Percentiles rank a stretch among this genome's conserved stretches.
phyloP scores from a whole-genome alignment of 306 rosid genomes.

The Vicia villosa region DNA sequence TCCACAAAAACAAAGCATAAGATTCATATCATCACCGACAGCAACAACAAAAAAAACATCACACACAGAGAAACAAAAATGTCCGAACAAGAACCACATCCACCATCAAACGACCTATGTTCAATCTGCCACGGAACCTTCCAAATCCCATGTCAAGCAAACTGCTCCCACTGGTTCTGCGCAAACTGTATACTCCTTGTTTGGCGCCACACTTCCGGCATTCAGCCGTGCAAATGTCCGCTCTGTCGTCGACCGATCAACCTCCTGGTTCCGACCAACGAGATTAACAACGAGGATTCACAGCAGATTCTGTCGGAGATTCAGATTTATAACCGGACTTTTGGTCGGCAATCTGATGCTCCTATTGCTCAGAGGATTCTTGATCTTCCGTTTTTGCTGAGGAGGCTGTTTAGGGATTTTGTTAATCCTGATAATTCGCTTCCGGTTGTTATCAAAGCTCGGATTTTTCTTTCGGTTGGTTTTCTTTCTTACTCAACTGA shows the following conservation, averaged over 20 bases:
- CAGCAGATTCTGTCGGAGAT: conserved; percentile 46
- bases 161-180: conserved; percentile 98
- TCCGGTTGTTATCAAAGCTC: conserved; percentile 81
- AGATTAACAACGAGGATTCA: conserved; percentile 41
- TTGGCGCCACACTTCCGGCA: conserved; percentile 65
- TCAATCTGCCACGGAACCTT: conserved; percentile 77
- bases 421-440: conserved; percentile 75
- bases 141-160: conserved; percentile 81
- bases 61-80: too few relatives aligned
- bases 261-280: conserved; percentile 70
- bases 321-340: conserved; percentile 63
- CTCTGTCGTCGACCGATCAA: conserved; percentile 81
- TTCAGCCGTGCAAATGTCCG: conserved; percentile 79
- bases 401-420: conserved; percentile 69
- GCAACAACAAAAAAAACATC: too few relatives aligned
- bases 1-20: too few relatives aligned
- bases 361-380: conserved; percentile 56
- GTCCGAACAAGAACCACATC: conserved; percentile 38
- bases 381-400: conserved; percentile 84
- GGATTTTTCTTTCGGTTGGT: conserved; percentile 43
- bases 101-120: conserved; percentile 69
- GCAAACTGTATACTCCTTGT: conserved; percentile 70
- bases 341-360: conserved; percentile 42
- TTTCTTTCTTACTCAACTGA: neutral
- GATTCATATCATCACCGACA: too few relatives aligned